Evolutionary conservation across 2,329 filamentous ascomycete species (phyloP), one percentile per base, ranked within the genome.

Genomic region (Tolypocladium sp.): DNA sequence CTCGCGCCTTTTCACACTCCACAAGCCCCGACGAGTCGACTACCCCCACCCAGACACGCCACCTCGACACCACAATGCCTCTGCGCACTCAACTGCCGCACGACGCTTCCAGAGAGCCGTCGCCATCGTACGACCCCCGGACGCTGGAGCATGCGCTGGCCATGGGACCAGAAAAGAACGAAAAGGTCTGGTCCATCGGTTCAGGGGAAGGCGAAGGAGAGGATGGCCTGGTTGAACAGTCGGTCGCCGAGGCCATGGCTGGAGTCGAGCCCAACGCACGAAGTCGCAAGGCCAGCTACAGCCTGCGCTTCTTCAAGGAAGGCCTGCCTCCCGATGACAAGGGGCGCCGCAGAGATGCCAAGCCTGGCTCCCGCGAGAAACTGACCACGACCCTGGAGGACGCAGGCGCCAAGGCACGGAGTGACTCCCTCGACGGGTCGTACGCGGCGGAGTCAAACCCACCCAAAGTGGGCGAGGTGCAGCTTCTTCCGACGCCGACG

Each of bases 261-360:
- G 83, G 84, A 2, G 74, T 81, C n/a, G 84, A 87, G 65, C 83
- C 78, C 65, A 86, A 82, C 67, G 81, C 82, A 53, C 82, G 85
- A 57, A 90, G 85, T 66, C 82, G 85, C 64, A 88, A 88, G 70
- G 82, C 85, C 44, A 88, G 84, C 65, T 85, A 88, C 69, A 86
- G 83, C 63, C 73, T 88, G 60, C 79, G 85, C 2, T 85, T 88
- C 66, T 88, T 88, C 75, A 85, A 84, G 62, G 84, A 88, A 69
- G 85, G 83, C 40, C 72, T 87, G 22, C 83, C 83, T n/a, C 68
- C 71, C 3, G 81, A 85, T 57, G 83, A 87, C 52, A 82, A 81
- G 66, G 68, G 71, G 49, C 82, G 80, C 64, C 81, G 79, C 64
- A 81, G 76, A 63, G 84, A 85, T 13, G 69, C 70, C 38, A 75